phyloP scores from a whole-genome alignment of 2,329 filamentous ascomycete species.

The Rhytidhysteron rufulum region DNA sequence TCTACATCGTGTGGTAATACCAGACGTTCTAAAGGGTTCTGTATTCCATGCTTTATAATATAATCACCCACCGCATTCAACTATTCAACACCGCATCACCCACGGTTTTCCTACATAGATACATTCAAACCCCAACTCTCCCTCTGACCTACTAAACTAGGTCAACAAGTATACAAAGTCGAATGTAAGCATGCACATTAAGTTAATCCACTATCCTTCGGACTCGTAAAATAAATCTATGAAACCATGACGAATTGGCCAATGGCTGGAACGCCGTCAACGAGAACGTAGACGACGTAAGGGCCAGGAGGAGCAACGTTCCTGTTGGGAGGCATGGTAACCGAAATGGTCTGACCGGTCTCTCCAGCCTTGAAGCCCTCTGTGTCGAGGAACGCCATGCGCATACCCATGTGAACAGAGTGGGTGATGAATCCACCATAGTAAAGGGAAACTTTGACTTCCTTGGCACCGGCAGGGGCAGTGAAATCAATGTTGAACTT shows the following conservation, averaged over 20 bases:
- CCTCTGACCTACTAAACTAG: too few species aligned
- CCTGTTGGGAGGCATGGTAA: slow-evolving; percentile 52
- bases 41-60: too few species aligned
- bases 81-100: too few species aligned
- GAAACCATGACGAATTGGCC: slow-evolving; percentile 50
- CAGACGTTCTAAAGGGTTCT: too few species aligned
- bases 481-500: slow-evolving; percentile 49
- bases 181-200: too few species aligned
- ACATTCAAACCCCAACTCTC: too few species aligned
- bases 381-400: slow-evolving; percentile 53
- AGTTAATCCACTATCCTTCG: too few species aligned
- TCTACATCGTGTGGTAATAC: too few species aligned
- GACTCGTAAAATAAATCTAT: slow-evolving; percentile 23
- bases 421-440: slow-evolving; percentile 61
- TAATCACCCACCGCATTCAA: too few species aligned
- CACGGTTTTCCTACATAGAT: too few species aligned
- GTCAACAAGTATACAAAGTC: too few species aligned
- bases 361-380: slow-evolving; percentile 44
- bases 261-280: slow-evolving; percentile 52
- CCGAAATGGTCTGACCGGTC: slow-evolving; percentile 45
- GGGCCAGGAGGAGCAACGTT: slow-evolving; percentile 57
- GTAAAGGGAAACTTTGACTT: slow-evolving; percentile 51
- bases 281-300: slow-evolving; percentile 57
- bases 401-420: slow-evolving; percentile 59
- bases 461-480: slow-evolving; percentile 39